Base-by-base conservation (phyloP, 768 basidiomycete genomes). In the Leucocoprinus leucothites region DNA sequence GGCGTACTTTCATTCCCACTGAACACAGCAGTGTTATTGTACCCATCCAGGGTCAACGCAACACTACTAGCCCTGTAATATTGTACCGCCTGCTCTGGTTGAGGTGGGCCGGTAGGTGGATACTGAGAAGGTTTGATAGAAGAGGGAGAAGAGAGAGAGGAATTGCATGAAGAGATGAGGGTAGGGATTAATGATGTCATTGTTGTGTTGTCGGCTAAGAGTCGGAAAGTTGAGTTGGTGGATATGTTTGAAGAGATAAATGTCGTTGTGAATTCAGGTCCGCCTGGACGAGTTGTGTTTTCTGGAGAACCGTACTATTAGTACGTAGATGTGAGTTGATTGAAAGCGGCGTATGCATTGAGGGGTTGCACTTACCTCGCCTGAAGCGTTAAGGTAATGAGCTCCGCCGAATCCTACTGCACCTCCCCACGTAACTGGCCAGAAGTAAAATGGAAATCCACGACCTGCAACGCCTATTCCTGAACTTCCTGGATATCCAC, bases 21-120 rank as follows among this genome's bases (percentile, higher is more conserved):
- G 5, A 82, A 65, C 3, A 71, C 76, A 5, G 75, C 80, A 0
- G 83, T 82, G 58, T 87, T 79, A 60, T 87, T 86, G 63, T 87
- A 87, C 0, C 82, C 82, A 51, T 88, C 81, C 3, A 87, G 69
- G 1, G 82, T 78, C 19, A 88, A 71, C 3, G 77, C 79, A 35
- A 85, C 74, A 43, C 77, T 84, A 62, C 83, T 85, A 1, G 82
- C 80, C 26, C 86, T 82, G 61, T 84, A 89, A 65, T 88, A 88
- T 57, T 87, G 81, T 14, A 87, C 61, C 0, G 74, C 77, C 60
- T 85, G 78, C 61, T 84, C 80, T 0, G 85, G 80, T 35, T 63
- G 60, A 9, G 73, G 70, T 3, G 51, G 22, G 1, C 52, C 61
- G 2, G 58, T 41, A 24, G 36, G 11, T 9, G 48, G 52, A 19